Percentiles rank a stretch among this genome's conserved stretches.
These are phyloP conservation scores for Coccomyxa sp. DNA, from an alignment of 139 green algal species.

Conservation along the genomic window DNA sequence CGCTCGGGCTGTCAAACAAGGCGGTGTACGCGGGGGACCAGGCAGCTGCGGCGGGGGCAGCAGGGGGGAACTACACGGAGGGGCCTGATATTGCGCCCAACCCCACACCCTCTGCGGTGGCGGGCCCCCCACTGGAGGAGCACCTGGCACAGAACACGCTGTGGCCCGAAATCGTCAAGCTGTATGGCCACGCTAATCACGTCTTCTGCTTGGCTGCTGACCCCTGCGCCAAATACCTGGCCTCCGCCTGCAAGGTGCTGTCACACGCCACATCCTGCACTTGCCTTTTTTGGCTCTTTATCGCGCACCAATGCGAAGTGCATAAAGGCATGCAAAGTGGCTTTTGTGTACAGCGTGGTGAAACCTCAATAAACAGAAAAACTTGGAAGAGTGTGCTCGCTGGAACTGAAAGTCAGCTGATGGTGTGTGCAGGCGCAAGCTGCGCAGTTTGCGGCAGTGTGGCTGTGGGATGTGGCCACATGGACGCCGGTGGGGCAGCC, in stretches of 20 bases:
- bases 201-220: constrained; percentile 65
- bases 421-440: constrained; percentile 6
- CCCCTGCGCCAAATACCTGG: constrained; percentile 53
- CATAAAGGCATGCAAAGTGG: not conserved
- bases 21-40: constrained; percentile 47
- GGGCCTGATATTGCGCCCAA: constrained; percentile 76
- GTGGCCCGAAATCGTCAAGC: constrained; percentile 89
- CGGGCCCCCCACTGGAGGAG: constrained; percentile 84
- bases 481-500: constrained; percentile 40
- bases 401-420: not conserved
- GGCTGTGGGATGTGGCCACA: constrained; percentile 63
- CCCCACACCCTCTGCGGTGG: constrained; percentile 46
- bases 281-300: not conserved
- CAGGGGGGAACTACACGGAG: not conserved
- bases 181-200: constrained; percentile 96
- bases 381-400: too few relatives aligned
- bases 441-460: constrained; percentile 54
- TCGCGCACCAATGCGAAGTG: too few relatives aligned
- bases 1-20: constrained; percentile 94
- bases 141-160: constrained; percentile 86
- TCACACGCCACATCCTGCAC: constrained; percentile 1
- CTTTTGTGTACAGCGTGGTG: too few relatives aligned
- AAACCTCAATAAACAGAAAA: too few relatives aligned
- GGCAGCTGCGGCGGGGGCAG: too few relatives aligned
- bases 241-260: constrained; percentile 75